Percentiles rank a stretch among this genome's conserved stretches.
phyloP scores from a whole-genome alignment of 2,329 filamentous ascomycete species.

The Trichoderma sp. region DNA sequence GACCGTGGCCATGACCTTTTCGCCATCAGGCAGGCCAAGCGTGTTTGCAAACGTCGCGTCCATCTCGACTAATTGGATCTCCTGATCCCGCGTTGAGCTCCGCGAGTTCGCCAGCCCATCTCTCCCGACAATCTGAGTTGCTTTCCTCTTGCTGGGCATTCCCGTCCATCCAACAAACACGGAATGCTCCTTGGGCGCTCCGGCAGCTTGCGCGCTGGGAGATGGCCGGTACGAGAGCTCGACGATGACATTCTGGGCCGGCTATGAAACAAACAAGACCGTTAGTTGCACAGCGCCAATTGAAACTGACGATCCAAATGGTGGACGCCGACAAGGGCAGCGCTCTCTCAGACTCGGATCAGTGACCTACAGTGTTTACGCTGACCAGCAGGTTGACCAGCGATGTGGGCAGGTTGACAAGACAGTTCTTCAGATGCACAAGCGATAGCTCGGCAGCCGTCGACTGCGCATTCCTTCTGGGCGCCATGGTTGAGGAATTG shows the following conservation, averaged over 20 bases:
- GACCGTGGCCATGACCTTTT: conserved; percentile 70
- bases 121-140: conserved; percentile 70
- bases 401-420: conserved; percentile 86
- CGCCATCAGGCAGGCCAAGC: conserved; percentile 76
- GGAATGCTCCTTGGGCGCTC: conserved; percentile 60
- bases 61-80: conserved; percentile 77
- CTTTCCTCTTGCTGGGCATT: conserved; percentile 88
- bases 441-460: conserved; percentile 82
- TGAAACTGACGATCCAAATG: background rate
- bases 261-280: conserved; percentile 49
- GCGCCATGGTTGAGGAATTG: conserved; percentile 43
- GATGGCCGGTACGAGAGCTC: conserved; percentile 74
- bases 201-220: conserved; percentile 48
- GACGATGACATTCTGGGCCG: conserved; percentile 93
- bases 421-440: conserved; percentile 86
- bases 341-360: conserved; percentile 1
- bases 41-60: conserved; percentile 81
- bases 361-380: conserved; percentile 74
- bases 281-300: background rate
- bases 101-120: conserved; percentile 68
- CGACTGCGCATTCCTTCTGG: conserved; percentile 59
- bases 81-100: conserved; percentile 68
- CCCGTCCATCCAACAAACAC: conserved; percentile 95
- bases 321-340: background rate
- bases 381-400: conserved; percentile 84